A percentile compares a stretch with the other conserved stretches of the same genome.
These are phyloP conservation scores for Beta vulgaris DNA, from an alignment of 148 eudicot species.

Conservation along the genomic window DNA sequence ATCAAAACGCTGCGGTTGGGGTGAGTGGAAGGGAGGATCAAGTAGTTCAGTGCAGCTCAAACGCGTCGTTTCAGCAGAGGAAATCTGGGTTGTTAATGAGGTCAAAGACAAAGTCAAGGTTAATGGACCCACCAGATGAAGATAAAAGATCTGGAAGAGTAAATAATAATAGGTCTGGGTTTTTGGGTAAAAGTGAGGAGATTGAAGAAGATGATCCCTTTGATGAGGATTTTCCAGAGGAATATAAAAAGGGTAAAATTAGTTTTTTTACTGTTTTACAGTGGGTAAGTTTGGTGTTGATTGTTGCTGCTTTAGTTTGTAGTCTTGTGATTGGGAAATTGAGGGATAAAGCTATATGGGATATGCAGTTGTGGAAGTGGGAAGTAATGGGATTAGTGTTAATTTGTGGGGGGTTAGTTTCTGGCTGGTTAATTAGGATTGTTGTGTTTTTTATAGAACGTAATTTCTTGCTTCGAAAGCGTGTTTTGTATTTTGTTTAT, in stretches of 20 bases:
- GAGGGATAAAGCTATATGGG: conserved; percentile 35
- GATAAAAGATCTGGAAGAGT: conserved; percentile 42
- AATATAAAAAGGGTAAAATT: conserved; percentile 56
- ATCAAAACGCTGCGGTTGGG: conserved; percentile 6
- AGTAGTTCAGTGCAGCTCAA: conserved; percentile 55
- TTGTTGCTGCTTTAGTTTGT: conserved; percentile 59
- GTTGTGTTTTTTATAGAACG: conserved; percentile 66
- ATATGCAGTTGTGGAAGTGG: conserved; percentile 76
- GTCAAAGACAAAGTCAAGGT: conserved; percentile 65
- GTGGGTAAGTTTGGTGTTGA: conserved; percentile 52
- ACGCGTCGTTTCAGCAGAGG: conserved; percentile 46
- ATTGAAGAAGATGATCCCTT: conserved; percentile 91
- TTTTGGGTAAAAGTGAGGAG: conserved; percentile 42
- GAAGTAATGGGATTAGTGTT: conserved; percentile 53
- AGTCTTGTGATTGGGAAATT: conserved; percentile 45
- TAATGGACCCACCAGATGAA: conserved; percentile 62
- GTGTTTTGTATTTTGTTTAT: conserved; percentile 75
- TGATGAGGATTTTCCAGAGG: conserved; percentile 78
- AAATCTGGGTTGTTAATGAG: conserved; percentile 42
- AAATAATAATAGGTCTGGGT: conserved; percentile 37
- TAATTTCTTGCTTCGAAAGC: conserved; percentile 51
- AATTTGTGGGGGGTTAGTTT: conserved; percentile 62
- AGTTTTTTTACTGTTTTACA: conserved; percentile 47
- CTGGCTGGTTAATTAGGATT: conserved; percentile 58
- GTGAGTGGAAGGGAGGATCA: conserved; percentile 37